Conservation (phyloP, 164 flowering plant species). For the Malania oleifera region DNA sequence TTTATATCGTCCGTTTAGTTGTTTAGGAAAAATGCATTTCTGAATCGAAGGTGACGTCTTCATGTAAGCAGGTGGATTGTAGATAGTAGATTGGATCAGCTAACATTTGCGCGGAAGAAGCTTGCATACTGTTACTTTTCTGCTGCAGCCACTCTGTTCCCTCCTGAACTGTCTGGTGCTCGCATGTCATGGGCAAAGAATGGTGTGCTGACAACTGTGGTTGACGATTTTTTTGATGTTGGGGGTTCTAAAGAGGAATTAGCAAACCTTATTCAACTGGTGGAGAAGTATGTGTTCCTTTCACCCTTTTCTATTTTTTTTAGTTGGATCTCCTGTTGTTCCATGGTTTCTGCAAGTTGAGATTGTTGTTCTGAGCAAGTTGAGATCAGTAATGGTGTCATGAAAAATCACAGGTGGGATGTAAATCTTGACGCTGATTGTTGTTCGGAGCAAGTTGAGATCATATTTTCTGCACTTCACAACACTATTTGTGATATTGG, state of each 20-base stretch:
- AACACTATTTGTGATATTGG: slow-evolving; percentile 59
- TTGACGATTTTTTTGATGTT: slow-evolving; percentile 74
- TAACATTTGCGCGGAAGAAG: slow-evolving; percentile 79
- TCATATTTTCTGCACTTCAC: slow-evolving; percentile 56
- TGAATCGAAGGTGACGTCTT: not conserved
- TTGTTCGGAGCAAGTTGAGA: slow-evolving; percentile 52
- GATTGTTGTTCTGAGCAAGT: too few species aligned
- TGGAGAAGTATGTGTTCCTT: slow-evolving; percentile 35
- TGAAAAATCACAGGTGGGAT: slow-evolving; percentile 44
- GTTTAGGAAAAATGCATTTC: too few species aligned
- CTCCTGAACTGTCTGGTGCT: slow-evolving; percentile 60
- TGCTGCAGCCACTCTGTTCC: slow-evolving; percentile 46
- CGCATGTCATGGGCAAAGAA: slow-evolving; percentile 72
- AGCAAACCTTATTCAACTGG: slow-evolving; percentile 38
- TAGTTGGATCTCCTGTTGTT: not conserved
- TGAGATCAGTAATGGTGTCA: slow-evolving; percentile 1
- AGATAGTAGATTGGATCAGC: slow-evolving; percentile 65
- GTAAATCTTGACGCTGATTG: slow-evolving; percentile 26
- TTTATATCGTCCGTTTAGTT: too few species aligned
- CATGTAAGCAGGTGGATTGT: slow-evolving; percentile 59
- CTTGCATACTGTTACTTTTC: slow-evolving; percentile 71
- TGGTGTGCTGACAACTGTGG: slow-evolving; percentile 59
- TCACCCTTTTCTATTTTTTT: not conserved
- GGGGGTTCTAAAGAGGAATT: slow-evolving; percentile 67
- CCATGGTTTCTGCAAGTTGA: not conserved